Percentiles rank a stretch among this genome's conserved stretches.
These are phyloP conservation scores for Benincasa hispida DNA, from an alignment of 306 rosid genomes.

Conservation along the genomic window DNA sequence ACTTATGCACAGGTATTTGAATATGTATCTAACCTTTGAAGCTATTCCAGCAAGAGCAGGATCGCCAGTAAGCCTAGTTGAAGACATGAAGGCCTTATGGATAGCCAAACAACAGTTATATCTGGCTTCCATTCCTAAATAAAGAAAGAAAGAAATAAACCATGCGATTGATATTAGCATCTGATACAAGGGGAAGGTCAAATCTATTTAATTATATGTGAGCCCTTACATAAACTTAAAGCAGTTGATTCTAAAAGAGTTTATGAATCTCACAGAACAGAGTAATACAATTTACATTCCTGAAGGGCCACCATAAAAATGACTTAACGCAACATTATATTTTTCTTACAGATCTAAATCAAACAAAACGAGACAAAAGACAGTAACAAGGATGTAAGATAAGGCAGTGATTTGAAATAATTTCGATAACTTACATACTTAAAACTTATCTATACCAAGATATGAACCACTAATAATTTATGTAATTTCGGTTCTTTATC, in stretches of 20 bases:
- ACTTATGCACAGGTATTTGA: neutral
- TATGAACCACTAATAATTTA: neutral
- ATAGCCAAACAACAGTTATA: constrained; percentile 68
- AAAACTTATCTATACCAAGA: neutral
- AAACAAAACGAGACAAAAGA: neutral
- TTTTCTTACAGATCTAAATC: neutral
- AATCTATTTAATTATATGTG: neutral
- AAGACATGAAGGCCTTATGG: constrained; percentile 33
- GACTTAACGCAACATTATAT: neutral
- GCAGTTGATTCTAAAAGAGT: neutral
- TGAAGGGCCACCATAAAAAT: neutral
- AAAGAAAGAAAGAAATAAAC: neutral
- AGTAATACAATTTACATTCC: neutral
- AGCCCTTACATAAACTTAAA: neutral
- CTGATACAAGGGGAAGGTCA: neutral
- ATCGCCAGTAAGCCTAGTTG: constrained; percentile 41
- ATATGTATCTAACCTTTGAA: constrained; percentile 41
- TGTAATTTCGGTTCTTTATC: neutral
- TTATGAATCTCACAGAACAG: neutral
- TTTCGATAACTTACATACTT: neutral
- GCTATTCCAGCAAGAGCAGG: constrained; percentile 39
- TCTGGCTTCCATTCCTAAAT: constrained; percentile 81
- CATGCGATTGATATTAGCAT: neutral
- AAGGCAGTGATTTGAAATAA: neutral
- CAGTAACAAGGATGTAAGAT: neutral